Percentiles rank a stretch among this genome's conserved stretches.
Evolutionary conservation across 495 filamentous ascomycete species (phyloP).

Genomic region (Rostrohypoxylon terebratum): DNA sequence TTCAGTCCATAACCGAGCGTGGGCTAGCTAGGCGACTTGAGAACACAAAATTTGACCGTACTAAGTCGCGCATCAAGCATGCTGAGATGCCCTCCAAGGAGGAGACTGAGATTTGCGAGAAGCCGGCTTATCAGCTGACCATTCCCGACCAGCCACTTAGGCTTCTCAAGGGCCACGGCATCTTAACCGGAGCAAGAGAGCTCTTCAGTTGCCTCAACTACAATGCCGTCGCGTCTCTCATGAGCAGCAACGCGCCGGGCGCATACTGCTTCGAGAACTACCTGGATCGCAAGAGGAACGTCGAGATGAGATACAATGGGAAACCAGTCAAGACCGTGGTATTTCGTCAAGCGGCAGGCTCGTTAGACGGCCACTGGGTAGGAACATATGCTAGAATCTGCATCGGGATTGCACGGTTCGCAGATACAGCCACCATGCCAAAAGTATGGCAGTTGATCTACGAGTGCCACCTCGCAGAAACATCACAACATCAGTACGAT

Average conservation of each 20-base stretch:
- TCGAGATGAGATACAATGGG: neutral
- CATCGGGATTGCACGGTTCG: slow-evolving; percentile 18
- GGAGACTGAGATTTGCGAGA: neutral
- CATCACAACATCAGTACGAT: neutral
- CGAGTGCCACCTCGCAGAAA: slow-evolving; percentile 9
- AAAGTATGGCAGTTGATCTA: slow-evolving; percentile 11
- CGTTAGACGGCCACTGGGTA: slow-evolving; percentile 24
- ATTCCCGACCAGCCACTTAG: neutral
- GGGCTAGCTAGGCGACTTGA: neutral
- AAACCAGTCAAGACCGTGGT: neutral
- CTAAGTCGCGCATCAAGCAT: neutral
- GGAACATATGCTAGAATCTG: slow-evolving; percentile 10
- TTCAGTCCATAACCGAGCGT: neutral
- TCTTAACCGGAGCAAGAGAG: slow-evolving; percentile 3
- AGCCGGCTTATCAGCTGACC: neutral
- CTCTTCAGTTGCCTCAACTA: neutral
- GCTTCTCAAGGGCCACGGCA: neutral
- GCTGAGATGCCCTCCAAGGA: neutral
- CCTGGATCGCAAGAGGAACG: neutral
- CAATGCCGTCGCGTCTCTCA: neutral
- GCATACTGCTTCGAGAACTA: slow-evolving; percentile 22
- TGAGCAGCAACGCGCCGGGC: neutral
- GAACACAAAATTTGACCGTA: neutral
- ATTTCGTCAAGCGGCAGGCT: slow-evolving; percentile 13
- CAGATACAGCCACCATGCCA: neutral